Base-by-base conservation (phyloP, 805 yeast species). In the Wickerhamiella dianesei region DNA sequence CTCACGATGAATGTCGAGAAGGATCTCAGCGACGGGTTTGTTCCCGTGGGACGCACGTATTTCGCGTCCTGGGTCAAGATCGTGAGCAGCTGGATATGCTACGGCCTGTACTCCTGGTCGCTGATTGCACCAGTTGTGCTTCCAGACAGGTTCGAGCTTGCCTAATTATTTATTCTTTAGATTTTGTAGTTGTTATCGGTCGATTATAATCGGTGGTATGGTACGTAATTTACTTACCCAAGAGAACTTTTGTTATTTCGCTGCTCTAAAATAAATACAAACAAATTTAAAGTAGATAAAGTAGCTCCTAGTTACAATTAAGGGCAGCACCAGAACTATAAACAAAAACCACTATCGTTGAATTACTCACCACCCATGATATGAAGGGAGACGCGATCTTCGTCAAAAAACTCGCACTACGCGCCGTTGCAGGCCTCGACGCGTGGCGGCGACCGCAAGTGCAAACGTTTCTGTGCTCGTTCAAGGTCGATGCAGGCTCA, bases 1-100 rank as follows among this genome's bases (percentile, higher is more conserved):
- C 71, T 92, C 47, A 92, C 98, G 0, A 83, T 89, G 65, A 89
- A 88, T 59, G 96, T 92, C 32, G 79, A 83, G 44, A 79, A 77
- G 49, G 92, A 82, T 57, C 82, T 80, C 50, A 74, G 76, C 45
- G 95, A 95, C 2, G 92, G 86, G 50, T 92, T 92, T 58, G 79
- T 86, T 9, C 98, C 98, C 0, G 97, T 92, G 6, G 99, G 99
- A 0, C 72, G 98, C 59, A 89, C 98, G 0, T 88, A 89, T 64
- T 92, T 89, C 62, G 81, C 89, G 54, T 78, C 95, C 3, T 87
- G 96, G 95, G 86, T 89, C 43, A 92, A 92, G 65, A 84, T 92
- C 48, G 71, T 82, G 16, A 80, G 94, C 59, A 82, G 96, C 1
- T 87, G 96, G 95, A 75, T 83, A 41, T 94, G 98, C 61, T 92